A percentile compares a stretch with the other conserved stretches of the same genome.
Evolutionary conservation across 371 early-diverging fungal genomes (phyloP).

Genomic region (Paraphysoderma sedebokerense): DNA sequence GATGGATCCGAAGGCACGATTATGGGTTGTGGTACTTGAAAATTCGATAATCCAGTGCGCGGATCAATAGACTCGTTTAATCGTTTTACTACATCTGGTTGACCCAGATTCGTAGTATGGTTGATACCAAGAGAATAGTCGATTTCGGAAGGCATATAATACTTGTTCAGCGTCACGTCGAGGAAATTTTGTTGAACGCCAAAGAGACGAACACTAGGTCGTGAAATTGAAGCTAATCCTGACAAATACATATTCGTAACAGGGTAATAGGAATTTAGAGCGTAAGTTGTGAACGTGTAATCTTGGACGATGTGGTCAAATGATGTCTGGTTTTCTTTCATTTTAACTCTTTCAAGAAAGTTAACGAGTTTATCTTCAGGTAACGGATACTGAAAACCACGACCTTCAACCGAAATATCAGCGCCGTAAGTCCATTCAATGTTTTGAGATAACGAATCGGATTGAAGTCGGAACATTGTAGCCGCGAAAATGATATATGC

Average conservation of each 20-base stretch:
- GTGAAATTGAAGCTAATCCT: background rate
- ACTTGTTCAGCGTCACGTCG: background rate
- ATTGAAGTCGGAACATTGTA: conserved; percentile 9
- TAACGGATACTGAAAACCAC: background rate
- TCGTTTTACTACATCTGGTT: too few relatives aligned
- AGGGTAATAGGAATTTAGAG: background rate
- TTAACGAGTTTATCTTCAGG: conserved; percentile 1
- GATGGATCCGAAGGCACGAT: too few relatives aligned
- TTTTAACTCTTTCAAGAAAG: background rate
- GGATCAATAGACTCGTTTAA: too few relatives aligned
- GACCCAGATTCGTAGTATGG: too few relatives aligned
- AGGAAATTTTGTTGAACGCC: conserved; percentile 3
- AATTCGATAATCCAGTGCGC: too few relatives aligned
- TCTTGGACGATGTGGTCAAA: too few relatives aligned
- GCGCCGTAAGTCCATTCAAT: conserved; percentile 8
- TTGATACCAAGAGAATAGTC: too few relatives aligned
- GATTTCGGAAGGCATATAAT: background rate
- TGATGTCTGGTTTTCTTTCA: too few relatives aligned
- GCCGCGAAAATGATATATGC: conserved; percentile 13
- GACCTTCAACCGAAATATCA: conserved; percentile 2
- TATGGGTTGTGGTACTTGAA: too few relatives aligned
- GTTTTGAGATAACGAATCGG: conserved; percentile 1
- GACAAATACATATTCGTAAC: background rate
- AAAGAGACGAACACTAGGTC: background rate
- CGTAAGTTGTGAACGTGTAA: background rate